phyloP scores from a whole-genome alignment of 257 asterid genomes.

The Solanum infundibuliforme region DNA sequence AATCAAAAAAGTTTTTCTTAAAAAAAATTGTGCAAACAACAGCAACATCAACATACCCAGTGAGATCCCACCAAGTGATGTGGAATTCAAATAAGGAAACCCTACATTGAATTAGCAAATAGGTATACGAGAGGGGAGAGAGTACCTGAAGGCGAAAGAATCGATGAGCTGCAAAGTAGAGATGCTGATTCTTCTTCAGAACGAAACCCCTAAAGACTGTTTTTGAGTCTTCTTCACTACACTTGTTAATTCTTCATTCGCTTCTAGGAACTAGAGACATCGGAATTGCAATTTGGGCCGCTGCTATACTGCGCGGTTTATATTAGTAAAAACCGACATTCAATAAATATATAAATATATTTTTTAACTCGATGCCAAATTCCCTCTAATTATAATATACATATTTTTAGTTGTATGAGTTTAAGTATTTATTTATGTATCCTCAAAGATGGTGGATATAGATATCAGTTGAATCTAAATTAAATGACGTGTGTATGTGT shows the following conservation, averaged over 20 bases:
- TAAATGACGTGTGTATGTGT: no score
- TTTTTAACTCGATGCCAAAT: neutral
- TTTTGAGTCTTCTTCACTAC: neutral
- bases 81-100: neutral
- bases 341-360: neutral
- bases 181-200: neutral
- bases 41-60: neutral
- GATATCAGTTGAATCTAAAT: rapidly evolving
- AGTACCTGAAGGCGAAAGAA: neutral
- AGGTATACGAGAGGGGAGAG: neutral
- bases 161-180: neutral
- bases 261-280: neutral
- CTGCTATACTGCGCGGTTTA: neutral
- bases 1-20: neutral
- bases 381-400: neutral
- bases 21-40: neutral
- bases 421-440: no score
- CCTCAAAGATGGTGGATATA: neutral
- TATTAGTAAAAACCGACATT: neutral
- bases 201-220: neutral
- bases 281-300: neutral
- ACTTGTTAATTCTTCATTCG: neutral
- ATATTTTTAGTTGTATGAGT: no score
- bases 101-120: neutral
- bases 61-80: neutral